These are phyloP conservation scores for Nicotiana noctiflora DNA, from an alignment of 257 asterid genomes.

Conservation along the genomic window DNA sequence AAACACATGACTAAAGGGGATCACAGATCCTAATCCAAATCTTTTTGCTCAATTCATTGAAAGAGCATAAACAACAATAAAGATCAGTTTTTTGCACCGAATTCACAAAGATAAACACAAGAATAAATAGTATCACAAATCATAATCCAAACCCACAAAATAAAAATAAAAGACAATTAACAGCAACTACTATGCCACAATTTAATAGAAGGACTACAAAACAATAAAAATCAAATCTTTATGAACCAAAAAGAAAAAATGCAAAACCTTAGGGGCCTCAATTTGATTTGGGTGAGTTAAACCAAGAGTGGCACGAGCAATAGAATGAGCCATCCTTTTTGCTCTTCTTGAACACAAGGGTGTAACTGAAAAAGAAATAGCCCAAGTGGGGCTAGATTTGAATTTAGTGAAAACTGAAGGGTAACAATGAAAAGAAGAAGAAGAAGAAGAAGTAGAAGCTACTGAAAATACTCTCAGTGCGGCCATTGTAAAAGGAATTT, in stretches of 20 bases:
- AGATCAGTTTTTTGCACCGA: background rate
- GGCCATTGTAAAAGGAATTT: constrained; percentile 21
- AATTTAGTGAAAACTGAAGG: constrained; percentile 26
- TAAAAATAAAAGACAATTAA: no score
- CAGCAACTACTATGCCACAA: no score
- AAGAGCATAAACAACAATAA: no score
- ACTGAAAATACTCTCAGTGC: constrained; percentile 24
- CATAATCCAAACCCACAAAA: background rate
- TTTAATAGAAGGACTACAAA: background rate
- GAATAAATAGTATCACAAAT: background rate
- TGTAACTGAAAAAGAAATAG: constrained; percentile 18
- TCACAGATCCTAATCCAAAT: background rate
- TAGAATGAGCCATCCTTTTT: constrained; percentile 36
- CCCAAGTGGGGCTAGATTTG: constrained; percentile 17
- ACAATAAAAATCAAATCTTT: background rate
- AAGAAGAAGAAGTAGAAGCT: constrained; percentile 14
- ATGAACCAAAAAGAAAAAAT: background rate
- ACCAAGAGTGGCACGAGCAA: constrained; percentile 46
- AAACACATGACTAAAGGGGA: background rate
- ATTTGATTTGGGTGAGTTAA: constrained; percentile 31
- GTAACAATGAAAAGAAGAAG: constrained; percentile 4
- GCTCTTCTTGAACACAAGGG: constrained; percentile 27
- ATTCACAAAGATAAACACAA: background rate
- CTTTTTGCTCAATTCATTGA: no score
- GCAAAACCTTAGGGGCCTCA: constrained; percentile 29